These are phyloP conservation scores for Lanmaoa rubissima DNA, from an alignment of 768 basidiomycete genomes.

Conservation along the genomic window DNA sequence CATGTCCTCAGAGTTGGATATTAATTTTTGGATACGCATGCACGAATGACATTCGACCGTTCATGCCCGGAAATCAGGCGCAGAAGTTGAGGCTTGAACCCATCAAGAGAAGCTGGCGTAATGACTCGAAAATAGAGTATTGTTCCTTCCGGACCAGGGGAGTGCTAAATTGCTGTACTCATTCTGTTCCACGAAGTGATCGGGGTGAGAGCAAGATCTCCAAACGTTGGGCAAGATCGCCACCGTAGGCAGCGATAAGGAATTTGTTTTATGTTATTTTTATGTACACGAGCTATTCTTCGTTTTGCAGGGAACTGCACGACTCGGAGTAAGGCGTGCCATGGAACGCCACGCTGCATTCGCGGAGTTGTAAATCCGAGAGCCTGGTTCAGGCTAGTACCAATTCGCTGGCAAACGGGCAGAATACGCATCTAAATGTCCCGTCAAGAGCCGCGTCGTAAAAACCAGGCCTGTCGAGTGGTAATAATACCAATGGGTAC, in stretches of 20 bases:
- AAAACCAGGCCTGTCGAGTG: conserved; percentile 13
- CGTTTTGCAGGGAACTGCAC: neutral
- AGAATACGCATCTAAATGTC: neutral
- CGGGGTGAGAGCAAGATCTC: conserved; percentile 13
- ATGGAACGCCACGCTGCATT: conserved; percentile 25
- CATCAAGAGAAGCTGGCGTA: conserved; percentile 3
- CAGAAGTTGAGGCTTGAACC: neutral
- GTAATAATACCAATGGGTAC: conserved; percentile 29
- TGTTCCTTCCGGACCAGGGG: neutral
- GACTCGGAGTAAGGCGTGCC: conserved; percentile 2
- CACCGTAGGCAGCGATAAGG: neutral
- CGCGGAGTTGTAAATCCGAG: conserved; percentile 31
- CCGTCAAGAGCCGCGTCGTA: conserved; percentile 7
- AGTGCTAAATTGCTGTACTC: conserved; percentile 1
- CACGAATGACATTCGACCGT: conserved; percentile 3
- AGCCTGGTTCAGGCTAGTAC: neutral
- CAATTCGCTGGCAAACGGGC: neutral
- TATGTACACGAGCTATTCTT: conserved; percentile 18
- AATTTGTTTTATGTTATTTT: conserved; percentile 6
- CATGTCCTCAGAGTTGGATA: conserved; percentile 16
- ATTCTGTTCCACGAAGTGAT: conserved; percentile 8
- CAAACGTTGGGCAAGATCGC: neutral
- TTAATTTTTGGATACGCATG: conserved; percentile 20
- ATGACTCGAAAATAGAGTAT: neutral
- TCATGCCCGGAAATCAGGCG: conserved; percentile 28